Evolutionary conservation across 345 rosid species (phyloP), one percentile per base, ranked within the genome.

Genomic region (Geranium brycei): DNA sequence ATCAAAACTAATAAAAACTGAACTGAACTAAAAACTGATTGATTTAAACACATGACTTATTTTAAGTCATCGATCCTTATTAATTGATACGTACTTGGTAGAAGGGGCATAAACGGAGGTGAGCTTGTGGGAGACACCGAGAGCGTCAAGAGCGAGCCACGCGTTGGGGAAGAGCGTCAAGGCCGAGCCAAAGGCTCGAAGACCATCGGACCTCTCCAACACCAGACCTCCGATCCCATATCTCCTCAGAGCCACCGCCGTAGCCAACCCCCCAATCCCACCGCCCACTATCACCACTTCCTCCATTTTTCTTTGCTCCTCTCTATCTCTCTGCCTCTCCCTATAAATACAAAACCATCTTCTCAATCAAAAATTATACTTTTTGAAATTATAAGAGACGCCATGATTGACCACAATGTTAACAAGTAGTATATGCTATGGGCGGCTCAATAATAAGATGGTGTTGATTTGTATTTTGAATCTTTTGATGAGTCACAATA

Each of bases 221-320:
- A 79, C 66, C 58, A 77, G 19, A n/a, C 76, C 63, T 64, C 28
- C 31, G 16, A 75, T 35, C 17, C 83, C 76, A 0, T 77, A 72
- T 66, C 67, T 73, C 55, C 75, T 66, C 53, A 82, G 60, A 19
- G 76, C 82, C 63, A 79, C 59, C 1, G 76, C 79, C 0, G 69
- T 64, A 10, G 79, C 80, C 67, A 82, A 15, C n/a, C 83, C 83
- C 0, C 77, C 79, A 10, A 82, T 69, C 53, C 86, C 76, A 4
- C 57, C 80, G 2, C 83, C 83, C 0, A 75, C 72, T 15, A 73
- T 69, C 59, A 79, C 80, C 40, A 69, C 77, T 13, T 77, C 78
- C 60, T 59, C 68, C 64, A 71, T 72, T 47, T 8, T 13, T 47
- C 11, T 13, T n/a, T n/a, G n/a, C 53, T 2, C 11, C 11, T 11